phyloP scores from a whole-genome alignment of 2,329 filamentous ascomycete genomes.

The Neonectria ditissima region DNA sequence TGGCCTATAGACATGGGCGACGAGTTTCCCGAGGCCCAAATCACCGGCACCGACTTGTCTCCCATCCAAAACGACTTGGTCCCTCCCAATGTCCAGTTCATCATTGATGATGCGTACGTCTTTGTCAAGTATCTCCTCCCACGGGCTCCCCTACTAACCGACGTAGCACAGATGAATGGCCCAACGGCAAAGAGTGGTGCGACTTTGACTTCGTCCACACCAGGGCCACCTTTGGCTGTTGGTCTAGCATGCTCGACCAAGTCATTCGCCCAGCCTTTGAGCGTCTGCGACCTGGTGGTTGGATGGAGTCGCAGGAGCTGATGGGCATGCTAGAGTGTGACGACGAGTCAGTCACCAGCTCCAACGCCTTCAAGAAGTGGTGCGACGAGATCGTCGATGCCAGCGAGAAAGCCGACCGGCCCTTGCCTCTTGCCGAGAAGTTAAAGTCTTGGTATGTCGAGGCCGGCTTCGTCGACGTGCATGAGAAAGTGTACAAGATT shows the following conservation, averaged over 20 bases:
- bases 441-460: constrained; percentile 55
- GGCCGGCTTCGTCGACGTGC: constrained; percentile 66
- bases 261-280: constrained; percentile 63
- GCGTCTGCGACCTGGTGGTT: constrained; percentile 62
- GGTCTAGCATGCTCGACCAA: constrained; percentile 58
- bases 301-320: constrained; percentile 64
- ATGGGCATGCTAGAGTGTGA: constrained; percentile 54
- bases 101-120: constrained; percentile 70
- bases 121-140: too few species aligned
- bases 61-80: constrained; percentile 74
- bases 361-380: constrained; percentile 53
- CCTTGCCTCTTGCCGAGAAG: constrained; percentile 48
- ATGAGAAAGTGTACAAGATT: constrained; percentile 62
- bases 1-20: constrained; percentile 77
- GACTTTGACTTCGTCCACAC: constrained; percentile 67
- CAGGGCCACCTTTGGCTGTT: constrained; percentile 60
- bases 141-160: constrained; percentile 23
- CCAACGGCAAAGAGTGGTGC: constrained; percentile 55
- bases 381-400: constrained; percentile 54
- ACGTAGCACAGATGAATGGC: constrained; percentile 57
- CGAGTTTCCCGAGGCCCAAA: constrained; percentile 65
- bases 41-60: constrained; percentile 74
- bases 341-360: constrained; percentile 54
- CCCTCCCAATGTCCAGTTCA: constrained; percentile 78
- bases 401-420: constrained; percentile 51